phyloP scores from a whole-genome alignment of 148 eudicot genomes.

The Fagopyrum homotropicum region DNA sequence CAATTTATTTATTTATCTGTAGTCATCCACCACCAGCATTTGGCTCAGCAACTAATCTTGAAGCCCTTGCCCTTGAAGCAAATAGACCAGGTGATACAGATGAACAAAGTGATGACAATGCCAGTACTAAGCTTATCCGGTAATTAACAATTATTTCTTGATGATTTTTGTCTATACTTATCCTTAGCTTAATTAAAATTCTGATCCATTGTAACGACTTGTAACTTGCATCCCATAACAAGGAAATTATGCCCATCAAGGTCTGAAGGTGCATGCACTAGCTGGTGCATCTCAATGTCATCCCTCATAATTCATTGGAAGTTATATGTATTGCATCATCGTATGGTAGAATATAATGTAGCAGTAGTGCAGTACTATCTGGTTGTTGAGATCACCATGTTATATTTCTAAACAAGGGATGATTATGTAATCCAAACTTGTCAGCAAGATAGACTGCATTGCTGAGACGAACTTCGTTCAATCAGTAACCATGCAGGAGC shows the following conservation, averaged over 20 bases:
- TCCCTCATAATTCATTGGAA: not conserved
- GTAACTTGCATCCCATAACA: not conserved
- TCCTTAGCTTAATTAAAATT: not conserved
- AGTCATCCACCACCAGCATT: constrained; percentile 94
- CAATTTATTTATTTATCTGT: constrained; percentile 20
- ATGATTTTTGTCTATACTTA: not conserved
- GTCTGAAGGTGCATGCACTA: not conserved
- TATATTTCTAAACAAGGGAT: not conserved
- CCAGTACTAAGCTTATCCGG: constrained; percentile 46
- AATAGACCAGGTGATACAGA: constrained; percentile 46
- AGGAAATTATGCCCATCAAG: not conserved
- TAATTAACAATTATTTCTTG: constrained; percentile 13
- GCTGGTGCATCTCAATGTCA: not conserved
- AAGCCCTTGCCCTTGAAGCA: constrained; percentile 92
- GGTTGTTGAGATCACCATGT: not conserved
- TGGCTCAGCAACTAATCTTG: constrained; percentile 95
- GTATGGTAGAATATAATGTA: not conserved
- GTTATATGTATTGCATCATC: not conserved
- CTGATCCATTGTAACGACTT: not conserved
- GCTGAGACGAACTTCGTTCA: too few relatives aligned
- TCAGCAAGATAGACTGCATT: too few relatives aligned
- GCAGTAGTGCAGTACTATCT: not conserved
- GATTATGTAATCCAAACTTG: not conserved
- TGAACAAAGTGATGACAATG: constrained; percentile 46
- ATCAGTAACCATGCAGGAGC: too few relatives aligned